phyloP scores from a whole-genome alignment of 306 rosid species.

The Lathyrus oleraceus region DNA sequence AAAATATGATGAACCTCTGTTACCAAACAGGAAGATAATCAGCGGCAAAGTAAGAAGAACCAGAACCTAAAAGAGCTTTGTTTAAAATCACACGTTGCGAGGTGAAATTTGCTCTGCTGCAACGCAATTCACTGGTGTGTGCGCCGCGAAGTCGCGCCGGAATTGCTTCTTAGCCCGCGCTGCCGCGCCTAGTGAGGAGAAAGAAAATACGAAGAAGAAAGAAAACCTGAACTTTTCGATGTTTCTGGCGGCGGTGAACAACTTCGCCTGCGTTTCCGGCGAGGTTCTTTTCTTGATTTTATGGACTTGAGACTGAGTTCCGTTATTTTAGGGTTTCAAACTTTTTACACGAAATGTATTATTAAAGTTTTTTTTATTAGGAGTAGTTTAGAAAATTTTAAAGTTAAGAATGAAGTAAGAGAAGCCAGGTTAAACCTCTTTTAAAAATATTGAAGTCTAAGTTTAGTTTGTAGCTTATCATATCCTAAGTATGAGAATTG shows the following conservation, averaged over 20 bases:
- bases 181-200: neutral
- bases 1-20: neutral
- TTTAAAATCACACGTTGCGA: neutral
- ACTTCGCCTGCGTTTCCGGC: neutral
- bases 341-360: too few species aligned
- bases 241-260: neutral
- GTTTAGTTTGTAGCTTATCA: too few species aligned
- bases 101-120: neutral
- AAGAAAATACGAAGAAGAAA: neutral
- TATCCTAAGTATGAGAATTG: too few species aligned
- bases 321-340: neutral
- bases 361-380: too few species aligned
- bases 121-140: neutral
- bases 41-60: neutral
- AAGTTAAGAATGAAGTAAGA: too few species aligned
- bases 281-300: neutral
- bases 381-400: too few species aligned
- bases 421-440: too few species aligned
- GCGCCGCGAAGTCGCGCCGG: neutral
- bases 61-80: constrained; percentile 5
- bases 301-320: neutral
- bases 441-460: too few species aligned
- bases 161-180: neutral
- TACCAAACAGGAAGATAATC: constrained; percentile 3
- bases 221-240: neutral